Percentiles rank a stretch among this genome's conserved stretches.
Evolutionary conservation across 1,284 basidiomycete species (phyloP).

Genomic region (Psilocybe mexicana): DNA sequence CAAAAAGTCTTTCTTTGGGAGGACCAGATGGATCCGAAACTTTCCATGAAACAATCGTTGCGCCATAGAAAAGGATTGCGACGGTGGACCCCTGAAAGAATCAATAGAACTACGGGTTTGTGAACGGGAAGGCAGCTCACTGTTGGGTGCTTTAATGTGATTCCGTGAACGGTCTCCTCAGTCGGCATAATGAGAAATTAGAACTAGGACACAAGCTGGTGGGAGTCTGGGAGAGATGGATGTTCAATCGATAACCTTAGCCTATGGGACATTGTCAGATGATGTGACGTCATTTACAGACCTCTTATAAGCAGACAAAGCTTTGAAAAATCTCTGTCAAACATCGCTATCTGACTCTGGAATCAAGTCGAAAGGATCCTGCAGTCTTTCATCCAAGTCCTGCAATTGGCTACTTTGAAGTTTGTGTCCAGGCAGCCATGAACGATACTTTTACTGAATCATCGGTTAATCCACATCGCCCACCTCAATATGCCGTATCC

Average conservation of each 20-base stretch:
- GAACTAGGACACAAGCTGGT: not conserved
- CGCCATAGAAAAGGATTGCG: conserved; percentile 78
- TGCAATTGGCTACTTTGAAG: too few species aligned
- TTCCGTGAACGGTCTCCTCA: conserved; percentile 36
- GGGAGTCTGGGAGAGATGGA: not conserved
- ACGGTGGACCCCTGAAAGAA: conserved; percentile 62
- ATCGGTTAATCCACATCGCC: too few species aligned
- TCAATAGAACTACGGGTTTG: not conserved
- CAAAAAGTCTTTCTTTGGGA: conserved; percentile 70
- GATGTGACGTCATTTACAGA: not conserved
- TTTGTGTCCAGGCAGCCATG: too few species aligned
- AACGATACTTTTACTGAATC: too few species aligned
- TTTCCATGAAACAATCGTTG: conserved; percentile 82
- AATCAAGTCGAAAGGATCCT: too few species aligned
- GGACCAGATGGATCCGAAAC: conserved; percentile 40
- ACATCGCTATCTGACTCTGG: too few species aligned
- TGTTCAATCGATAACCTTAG: not conserved
- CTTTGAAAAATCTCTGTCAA: too few species aligned
- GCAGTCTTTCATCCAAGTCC: too few species aligned
- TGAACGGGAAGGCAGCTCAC: conserved; percentile 28
- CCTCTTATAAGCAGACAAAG: too few species aligned
- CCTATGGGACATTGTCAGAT: not conserved
- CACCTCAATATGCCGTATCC: too few species aligned
- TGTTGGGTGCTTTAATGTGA: conserved; percentile 56
- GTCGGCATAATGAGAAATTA: conserved; percentile 44